Percentiles rank a stretch among this genome's conserved stretches.
Conservation (phyloP, 345 rosid genomes). For the Brassica incana region DNA sequence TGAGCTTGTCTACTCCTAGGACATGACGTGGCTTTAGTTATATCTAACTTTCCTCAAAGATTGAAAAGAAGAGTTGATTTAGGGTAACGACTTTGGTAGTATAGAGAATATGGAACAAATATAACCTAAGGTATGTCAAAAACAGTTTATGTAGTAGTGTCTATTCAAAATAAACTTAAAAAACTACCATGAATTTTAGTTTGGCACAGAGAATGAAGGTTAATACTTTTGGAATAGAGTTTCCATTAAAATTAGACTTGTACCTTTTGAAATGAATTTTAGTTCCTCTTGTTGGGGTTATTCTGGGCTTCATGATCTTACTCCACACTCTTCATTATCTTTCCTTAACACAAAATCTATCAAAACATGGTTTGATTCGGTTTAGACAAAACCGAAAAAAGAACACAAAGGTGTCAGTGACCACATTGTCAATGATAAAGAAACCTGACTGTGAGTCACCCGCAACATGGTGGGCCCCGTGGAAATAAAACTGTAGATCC, state of each 20-base stretch:
- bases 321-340: neutral
- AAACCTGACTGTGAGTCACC: neutral
- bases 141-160: too few relatives aligned
- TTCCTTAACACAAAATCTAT: neutral
- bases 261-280: too few relatives aligned
- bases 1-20: neutral
- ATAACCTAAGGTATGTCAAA: too few relatives aligned
- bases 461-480: conserved; percentile 31
- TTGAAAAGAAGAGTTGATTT: neutral
- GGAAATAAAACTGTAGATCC: conserved; percentile 35
- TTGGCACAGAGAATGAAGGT: too few relatives aligned
- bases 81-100: neutral
- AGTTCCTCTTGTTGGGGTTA: neutral
- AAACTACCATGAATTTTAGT: too few relatives aligned
- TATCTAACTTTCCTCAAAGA: neutral
- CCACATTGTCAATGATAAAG: neutral
- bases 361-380: neutral
- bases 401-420: too few relatives aligned
- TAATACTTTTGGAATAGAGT: too few relatives aligned
- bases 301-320: neutral
- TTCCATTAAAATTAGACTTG: too few relatives aligned
- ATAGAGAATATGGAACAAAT: too few relatives aligned
- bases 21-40: neutral
- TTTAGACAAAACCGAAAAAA: neutral
- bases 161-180: too few relatives aligned